Percentiles rank a stretch among this genome's conserved stretches.
Evolutionary conservation across 306 rosid species (phyloP).

Genomic region (Adenanthera pavonina): DNA sequence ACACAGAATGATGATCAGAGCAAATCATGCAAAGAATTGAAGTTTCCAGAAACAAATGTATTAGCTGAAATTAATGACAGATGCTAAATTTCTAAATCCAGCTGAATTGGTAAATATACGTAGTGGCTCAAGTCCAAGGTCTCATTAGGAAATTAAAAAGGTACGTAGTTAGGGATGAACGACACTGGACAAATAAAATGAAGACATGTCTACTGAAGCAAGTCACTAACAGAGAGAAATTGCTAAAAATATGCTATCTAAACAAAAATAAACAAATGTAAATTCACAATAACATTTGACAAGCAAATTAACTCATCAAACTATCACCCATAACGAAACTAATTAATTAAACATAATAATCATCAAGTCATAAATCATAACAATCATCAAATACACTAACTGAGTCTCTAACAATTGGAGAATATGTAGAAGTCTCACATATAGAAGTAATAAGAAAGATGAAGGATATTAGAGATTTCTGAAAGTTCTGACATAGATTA

Average conservation of each 20-base stretch:
- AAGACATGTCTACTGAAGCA: no score
- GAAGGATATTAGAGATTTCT: no score
- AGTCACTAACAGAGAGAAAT: no score
- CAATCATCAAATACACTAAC: not conserved
- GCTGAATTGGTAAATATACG: conserved; percentile 15
- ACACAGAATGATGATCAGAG: conserved; percentile 20
- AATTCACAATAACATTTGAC: no score
- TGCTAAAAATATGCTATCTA: no score
- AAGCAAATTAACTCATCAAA: not conserved
- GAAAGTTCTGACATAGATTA: no score
- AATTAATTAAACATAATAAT: no score
- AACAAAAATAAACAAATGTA: no score
- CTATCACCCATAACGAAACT: not conserved
- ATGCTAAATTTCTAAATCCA: conserved; percentile 20
- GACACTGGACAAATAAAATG: not conserved
- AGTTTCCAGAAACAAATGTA: conserved; percentile 10
- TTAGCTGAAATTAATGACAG: not conserved
- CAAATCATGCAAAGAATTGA: conserved; percentile 26
- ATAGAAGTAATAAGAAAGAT: no score
- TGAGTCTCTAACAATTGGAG: not conserved
- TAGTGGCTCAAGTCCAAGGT: conserved; percentile 10
- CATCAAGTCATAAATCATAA: no score
- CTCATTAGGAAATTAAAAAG: not conserved
- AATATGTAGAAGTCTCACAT: no score
- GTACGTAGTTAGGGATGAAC: not conserved